A percentile compares a stretch with the other conserved stretches of the same genome.
These are phyloP conservation scores for Rhizoclosmatium globosum DNA, from an alignment of 192 early-diverging fungal genomes.

Conservation along the genomic window DNA sequence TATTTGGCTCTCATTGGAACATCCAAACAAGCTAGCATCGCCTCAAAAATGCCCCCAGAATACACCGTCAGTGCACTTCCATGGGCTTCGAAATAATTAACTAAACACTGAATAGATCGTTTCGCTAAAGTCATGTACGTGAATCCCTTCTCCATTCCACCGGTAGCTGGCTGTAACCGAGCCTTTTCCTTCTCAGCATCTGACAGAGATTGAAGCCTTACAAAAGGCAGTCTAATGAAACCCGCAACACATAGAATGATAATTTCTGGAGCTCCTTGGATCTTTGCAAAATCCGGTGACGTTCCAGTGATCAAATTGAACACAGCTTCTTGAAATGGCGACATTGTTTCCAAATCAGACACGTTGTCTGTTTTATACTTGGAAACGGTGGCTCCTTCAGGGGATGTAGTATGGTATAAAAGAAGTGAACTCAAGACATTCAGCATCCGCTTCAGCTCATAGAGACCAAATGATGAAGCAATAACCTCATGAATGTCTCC, in stretches of 20 bases:
- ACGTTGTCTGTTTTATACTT: slow-evolving; percentile 51
- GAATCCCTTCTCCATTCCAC: slow-evolving; percentile 45
- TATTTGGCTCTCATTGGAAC: slow-evolving; percentile 79
- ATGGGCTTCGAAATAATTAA: slow-evolving; percentile 64
- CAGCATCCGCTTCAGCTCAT: slow-evolving; percentile 62
- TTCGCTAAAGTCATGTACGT: slow-evolving; percentile 84
- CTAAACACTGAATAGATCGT: slow-evolving; percentile 61
- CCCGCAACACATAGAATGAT: slow-evolving; percentile 40
- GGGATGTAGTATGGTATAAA: slow-evolving; percentile 69
- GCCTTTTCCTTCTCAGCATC: background rate
- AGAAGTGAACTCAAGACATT: slow-evolving; percentile 62
- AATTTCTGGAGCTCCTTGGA: slow-evolving; percentile 40
- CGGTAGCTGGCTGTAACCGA: slow-evolving; percentile 20
- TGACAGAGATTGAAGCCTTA: slow-evolving; percentile 35
- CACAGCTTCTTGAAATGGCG: slow-evolving; percentile 73
- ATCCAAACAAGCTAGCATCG: slow-evolving; percentile 60
- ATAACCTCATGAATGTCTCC: slow-evolving; percentile 70
- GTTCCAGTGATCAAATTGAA: slow-evolving; percentile 64
- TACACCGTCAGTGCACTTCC: slow-evolving; percentile 57
- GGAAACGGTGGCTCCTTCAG: slow-evolving; percentile 49
- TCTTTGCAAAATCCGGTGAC: slow-evolving; percentile 37
- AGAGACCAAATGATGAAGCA: slow-evolving; percentile 54
- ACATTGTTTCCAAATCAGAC: slow-evolving; percentile 64
- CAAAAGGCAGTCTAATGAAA: slow-evolving; percentile 50
- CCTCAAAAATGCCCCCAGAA: slow-evolving; percentile 48